Conservation (phyloP, 2,329 filamentous ascomycete species). For the Claviceps quebecensis region DNA sequence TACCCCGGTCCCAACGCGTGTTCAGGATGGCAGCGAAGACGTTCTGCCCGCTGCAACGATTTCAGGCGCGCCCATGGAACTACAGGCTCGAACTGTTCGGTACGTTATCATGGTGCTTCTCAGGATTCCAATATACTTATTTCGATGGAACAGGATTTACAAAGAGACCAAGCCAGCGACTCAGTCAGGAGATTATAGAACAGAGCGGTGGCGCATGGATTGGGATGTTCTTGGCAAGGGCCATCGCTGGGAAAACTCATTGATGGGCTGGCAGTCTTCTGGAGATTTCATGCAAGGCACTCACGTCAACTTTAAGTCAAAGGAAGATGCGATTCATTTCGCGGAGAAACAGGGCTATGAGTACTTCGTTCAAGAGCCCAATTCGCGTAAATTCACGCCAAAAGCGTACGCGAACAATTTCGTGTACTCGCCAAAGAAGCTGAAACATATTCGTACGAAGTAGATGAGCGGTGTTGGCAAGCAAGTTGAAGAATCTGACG, state of each 20-base stretch:
- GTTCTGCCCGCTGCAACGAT: conserved; percentile 69
- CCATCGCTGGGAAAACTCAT: conserved; percentile 92
- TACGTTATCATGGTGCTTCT: conserved; percentile 28
- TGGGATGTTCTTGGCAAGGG: conserved; percentile 91
- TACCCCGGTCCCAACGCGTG: conserved; percentile 75
- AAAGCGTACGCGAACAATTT: conserved; percentile 99
- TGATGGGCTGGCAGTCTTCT: conserved; percentile 98
- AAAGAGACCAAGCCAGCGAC: conserved; percentile 86
- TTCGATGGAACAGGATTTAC: conserved; percentile 55
- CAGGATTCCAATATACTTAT: background rate
- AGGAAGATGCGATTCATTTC: conserved; percentile 89
- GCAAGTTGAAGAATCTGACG: background rate
- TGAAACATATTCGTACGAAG: conserved; percentile 78
- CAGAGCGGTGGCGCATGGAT: conserved; percentile 89
- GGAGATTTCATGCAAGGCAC: conserved; percentile 93
- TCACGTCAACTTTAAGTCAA: conserved; percentile 75
- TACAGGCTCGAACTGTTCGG: conserved; percentile 90
- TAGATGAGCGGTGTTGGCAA: conserved; percentile 27
- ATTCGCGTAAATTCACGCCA: conserved; percentile 68
- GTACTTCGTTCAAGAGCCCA: conserved; percentile 96
- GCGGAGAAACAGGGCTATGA: conserved; percentile 99
- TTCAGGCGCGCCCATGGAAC: conserved; percentile 83
- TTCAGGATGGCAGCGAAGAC: conserved; percentile 84
- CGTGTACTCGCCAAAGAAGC: conserved; percentile 66
- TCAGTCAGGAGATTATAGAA: conserved; percentile 80